Conservation (phyloP, 192 early-diverging fungal species). For the Chytriomyces sp. region DNA sequence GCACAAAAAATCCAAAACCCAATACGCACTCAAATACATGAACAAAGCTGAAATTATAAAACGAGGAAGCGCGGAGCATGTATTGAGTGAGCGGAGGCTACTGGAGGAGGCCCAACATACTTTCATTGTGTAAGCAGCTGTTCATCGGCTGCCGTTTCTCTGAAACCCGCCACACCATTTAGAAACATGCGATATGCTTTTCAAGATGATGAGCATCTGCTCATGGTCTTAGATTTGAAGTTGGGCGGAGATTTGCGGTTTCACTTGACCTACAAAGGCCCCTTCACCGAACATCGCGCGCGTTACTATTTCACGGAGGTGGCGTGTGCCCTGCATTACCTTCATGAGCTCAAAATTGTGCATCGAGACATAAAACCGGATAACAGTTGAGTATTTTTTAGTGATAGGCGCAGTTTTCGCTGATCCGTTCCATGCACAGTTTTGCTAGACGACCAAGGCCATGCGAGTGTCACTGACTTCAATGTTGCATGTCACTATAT, state of each 20-base stretch:
- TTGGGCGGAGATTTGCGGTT: constrained; percentile 60
- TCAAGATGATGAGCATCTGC: constrained; percentile 63
- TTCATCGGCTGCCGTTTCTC: not conserved
- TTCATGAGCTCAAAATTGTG: constrained; percentile 47
- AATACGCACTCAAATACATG: constrained; percentile 48
- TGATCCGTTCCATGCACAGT: constrained; percentile 49
- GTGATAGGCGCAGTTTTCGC: constrained; percentile 59
- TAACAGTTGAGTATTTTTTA: constrained; percentile 4
- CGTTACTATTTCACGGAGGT: constrained; percentile 45
- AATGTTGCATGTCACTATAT: constrained; percentile 55
- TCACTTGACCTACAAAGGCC: constrained; percentile 42
- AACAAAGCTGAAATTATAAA: constrained; percentile 7
- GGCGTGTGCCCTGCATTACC: constrained; percentile 38
- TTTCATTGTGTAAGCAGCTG: constrained; percentile 62
- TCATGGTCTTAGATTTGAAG: constrained; percentile 62
- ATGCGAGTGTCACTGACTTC: constrained; percentile 58
- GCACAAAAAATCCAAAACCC: constrained; percentile 72
- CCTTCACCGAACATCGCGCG: constrained; percentile 45
- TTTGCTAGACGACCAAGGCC: constrained; percentile 50
- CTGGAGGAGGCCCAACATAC: constrained; percentile 84
- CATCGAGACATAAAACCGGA: constrained; percentile 51
- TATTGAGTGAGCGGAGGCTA: constrained; percentile 84
- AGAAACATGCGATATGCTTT: constrained; percentile 68
- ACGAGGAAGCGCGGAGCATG: constrained; percentile 44
- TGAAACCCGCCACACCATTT: constrained; percentile 91